Evolutionary conservation across 106 monocot species (phyloP), one percentile per base, ranked within the genome.

Genomic region (Xerophyta viscosa): DNA sequence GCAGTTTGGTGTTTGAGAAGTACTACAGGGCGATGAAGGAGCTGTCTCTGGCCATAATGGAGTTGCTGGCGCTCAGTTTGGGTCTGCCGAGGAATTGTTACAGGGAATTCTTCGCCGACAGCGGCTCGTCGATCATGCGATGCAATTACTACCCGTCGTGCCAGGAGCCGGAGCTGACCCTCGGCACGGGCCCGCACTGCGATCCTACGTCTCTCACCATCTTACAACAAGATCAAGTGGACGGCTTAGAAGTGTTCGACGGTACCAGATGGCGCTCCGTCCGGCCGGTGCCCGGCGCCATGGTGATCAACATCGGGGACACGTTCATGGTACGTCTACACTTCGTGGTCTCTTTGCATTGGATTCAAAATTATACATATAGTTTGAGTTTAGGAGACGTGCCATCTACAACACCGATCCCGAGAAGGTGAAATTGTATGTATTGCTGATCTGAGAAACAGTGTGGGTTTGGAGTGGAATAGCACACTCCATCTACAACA

Each of bases 61-160:
- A 94, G 71, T 56, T 94, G 1, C 56, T 88, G 26, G 94, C 64
- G 2, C 50, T 76, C 4, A 94, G 88, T 58, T 50, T 94, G 29
- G 84, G 84, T 0, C 69, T 84, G 2, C 54, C 69, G n/a, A 15
- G 29, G 3, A 44, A 73, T 44, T 36, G 11, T 36, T 94, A 73
- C 69, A 15, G 81, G 27, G 65, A 76, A 0, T 94, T 88, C 88
- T 88, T 88, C 58, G 51, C 66, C 41, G 84, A 84, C 24, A 52
- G 75, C 37, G 60, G 64, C 18, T 84, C 84, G 2, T 84, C 84
- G 2, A 79, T 84, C 25, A 71, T 84, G 79, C 27, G 84, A 41
- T 79, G 66, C 60, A 84, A 79, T 64, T 75, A 84, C 71, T 84
- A 84, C 41, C 84, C 84, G 12, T 75, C 71, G 3, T 84, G 84